Conservation (phyloP, 2,329 filamentous ascomycete species). For the Fusarium globosum region DNA sequence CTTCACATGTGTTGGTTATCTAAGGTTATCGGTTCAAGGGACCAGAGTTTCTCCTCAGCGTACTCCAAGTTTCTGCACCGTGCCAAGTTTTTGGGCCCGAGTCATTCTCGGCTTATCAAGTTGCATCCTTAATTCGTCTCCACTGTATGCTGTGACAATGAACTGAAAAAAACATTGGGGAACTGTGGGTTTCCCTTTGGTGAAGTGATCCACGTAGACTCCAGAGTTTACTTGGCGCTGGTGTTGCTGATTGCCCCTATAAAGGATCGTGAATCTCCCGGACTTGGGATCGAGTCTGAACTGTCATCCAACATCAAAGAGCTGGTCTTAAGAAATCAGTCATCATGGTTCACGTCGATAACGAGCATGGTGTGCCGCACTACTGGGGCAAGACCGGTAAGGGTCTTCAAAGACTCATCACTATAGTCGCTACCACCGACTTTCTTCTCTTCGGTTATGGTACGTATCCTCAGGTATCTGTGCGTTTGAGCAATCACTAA, state of each 20-base stretch:
- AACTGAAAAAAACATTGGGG: slow-evolving; percentile 11
- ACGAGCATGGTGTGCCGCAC: slow-evolving; percentile 26
- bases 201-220: slow-evolving; percentile 23
- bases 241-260: slow-evolving; percentile 8
- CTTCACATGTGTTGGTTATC: slow-evolving; percentile 17
- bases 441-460: slow-evolving; percentile 35
- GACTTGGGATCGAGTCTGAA: neutral
- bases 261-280: slow-evolving; percentile 25
- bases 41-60: neutral
- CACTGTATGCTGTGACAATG: slow-evolving; percentile 17
- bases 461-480: slow-evolving; percentile 36
- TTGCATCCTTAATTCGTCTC: neutral
- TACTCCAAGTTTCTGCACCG: slow-evolving; percentile 5
- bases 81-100: slow-evolving; percentile 10
- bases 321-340: neutral
- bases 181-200: neutral
- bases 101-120: slow-evolving; percentile 25
- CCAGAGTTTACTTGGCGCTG: slow-evolving; percentile 21
- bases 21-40: slow-evolving; percentile 24
- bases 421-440: slow-evolving; percentile 33
- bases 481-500: neutral
- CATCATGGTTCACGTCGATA: slow-evolving; percentile 38
- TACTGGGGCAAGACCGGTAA: slow-evolving; percentile 38
- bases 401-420: slow-evolving; percentile 28
- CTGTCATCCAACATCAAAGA: neutral